Percentiles rank a stretch among this genome's conserved stretches.
Evolutionary conservation across 352 stramenopile genomes (phyloP).

Genomic region (Phytophthora parvispora): DNA sequence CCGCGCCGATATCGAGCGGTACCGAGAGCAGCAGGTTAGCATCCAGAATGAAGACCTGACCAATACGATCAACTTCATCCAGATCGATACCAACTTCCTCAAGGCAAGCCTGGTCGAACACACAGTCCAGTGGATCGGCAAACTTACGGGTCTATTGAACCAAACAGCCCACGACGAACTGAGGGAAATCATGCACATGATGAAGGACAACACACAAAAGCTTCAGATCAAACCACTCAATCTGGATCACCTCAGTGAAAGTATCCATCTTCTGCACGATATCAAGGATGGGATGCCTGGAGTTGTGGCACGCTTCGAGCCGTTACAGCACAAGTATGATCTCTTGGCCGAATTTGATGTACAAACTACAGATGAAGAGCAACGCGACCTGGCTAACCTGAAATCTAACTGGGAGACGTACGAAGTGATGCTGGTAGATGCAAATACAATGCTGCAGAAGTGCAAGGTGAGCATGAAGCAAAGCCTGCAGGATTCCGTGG

Average conservation of each 20-base stretch:
- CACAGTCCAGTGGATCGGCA: slow-evolving; percentile 95
- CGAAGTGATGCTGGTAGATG: slow-evolving; percentile 85
- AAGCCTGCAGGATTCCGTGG: slow-evolving; percentile 93
- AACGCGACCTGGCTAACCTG: slow-evolving; percentile 75
- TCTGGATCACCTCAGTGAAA: slow-evolving; percentile 94
- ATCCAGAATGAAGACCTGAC: slow-evolving; percentile 94
- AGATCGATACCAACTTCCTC: slow-evolving; percentile 95
- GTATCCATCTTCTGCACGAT: slow-evolving; percentile 90
- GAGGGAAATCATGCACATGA: slow-evolving; percentile 88
- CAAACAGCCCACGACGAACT: slow-evolving; percentile 92
- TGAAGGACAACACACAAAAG: slow-evolving; percentile 90
- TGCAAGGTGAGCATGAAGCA: slow-evolving; percentile 97
- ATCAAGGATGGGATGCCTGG: slow-evolving; percentile 84
- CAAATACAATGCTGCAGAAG: slow-evolving; percentile 93
- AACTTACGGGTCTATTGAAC: slow-evolving; percentile 94
- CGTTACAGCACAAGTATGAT: slow-evolving; percentile 90
- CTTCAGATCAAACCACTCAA: slow-evolving; percentile 88
- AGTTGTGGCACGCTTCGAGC: slow-evolving; percentile 86
- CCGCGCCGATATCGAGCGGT: slow-evolving; percentile 93
- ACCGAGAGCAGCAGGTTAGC: slow-evolving; percentile 92
- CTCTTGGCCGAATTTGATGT: slow-evolving; percentile 91
- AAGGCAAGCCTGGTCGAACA: slow-evolving; percentile 94
- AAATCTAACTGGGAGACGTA: slow-evolving; percentile 88
- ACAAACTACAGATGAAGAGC: slow-evolving; percentile 90
- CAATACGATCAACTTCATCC: slow-evolving; percentile 97